Evolutionary conservation across 768 basidiomycete genomes (phyloP), one percentile per base, ranked within the genome.

Genomic region (Fistulinella prunicolor): DNA sequence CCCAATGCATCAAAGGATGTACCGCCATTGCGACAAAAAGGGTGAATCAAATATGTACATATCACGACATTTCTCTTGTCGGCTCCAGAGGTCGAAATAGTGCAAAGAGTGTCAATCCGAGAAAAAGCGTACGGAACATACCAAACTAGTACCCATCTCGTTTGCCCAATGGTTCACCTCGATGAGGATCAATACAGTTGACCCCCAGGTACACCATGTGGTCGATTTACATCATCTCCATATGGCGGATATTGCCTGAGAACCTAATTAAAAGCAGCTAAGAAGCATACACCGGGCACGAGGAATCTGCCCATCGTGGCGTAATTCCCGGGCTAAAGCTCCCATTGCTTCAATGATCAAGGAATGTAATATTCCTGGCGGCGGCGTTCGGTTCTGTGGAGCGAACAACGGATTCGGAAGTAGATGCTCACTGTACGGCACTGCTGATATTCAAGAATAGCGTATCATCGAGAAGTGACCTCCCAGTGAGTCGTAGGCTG

Each of bases 221-320:
- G 30, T 69, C 65, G 19, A 68, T 66, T 54, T 50, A 72, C n/a
- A 67, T 62, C 66, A 63, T 57, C 19, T 51, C 61, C 44, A 55
- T 68, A 46, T 62, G 67, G 32, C 54, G 61, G 3, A 55, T 49
- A 21, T 68, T 61, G 2, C 38, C 48, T 7, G 50, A 64, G 6
- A 63, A 54, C 9, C 55, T 58, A 9, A 71, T 43, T 1, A 36
- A 30, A 66, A 44, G n/a, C 64, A 66, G 19, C 39, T n/a, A 5
- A 63, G 16, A 14, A 67, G 51, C 20, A 19, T 16, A 19, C 24
- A 19, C 9, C 47, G 50, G 12, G 53, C 30, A 7, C 35, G 46
- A 8, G 38, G 26, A 10, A 22, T 23, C 29, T 49, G 45, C 21
- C 37, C n/a, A 21, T 17, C 42, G 6, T 29, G 2, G 35, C 19